phyloP scores from a whole-genome alignment of 2,329 filamentous ascomycete species.

The Aspergillus neoniger region DNA sequence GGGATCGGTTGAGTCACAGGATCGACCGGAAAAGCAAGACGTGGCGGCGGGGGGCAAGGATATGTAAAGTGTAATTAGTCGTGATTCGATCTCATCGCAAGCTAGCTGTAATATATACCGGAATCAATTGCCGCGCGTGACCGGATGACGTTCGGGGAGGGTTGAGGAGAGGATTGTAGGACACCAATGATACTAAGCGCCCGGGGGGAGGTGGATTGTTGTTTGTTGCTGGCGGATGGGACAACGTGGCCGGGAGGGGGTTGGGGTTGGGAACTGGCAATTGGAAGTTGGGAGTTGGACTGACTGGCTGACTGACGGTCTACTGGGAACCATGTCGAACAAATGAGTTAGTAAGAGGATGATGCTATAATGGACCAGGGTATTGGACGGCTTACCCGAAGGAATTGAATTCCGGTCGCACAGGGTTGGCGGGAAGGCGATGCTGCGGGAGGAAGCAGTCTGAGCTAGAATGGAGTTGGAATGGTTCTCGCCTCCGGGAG shows the following conservation, averaged over 20 bases:
- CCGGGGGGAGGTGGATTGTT: too few relatives aligned
- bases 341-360: neutral
- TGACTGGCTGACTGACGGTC: too few relatives aligned
- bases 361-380: neutral
- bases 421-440: neutral
- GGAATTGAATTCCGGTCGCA: constrained; percentile 3
- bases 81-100: too few relatives aligned
- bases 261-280: too few relatives aligned
- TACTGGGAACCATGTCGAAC: neutral
- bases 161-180: too few relatives aligned
- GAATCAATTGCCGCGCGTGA: neutral
- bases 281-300: too few relatives aligned
- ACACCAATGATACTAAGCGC: too few relatives aligned
- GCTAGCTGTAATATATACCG: neutral
- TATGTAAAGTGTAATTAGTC: neutral
- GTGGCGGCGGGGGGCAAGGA: neutral
- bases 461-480: neutral
- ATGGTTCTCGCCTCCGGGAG: neutral
- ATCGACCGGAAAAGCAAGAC: neutral
- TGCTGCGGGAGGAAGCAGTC: neutral
- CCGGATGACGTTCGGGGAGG: too few relatives aligned
- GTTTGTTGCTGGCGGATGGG: too few relatives aligned
- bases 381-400: neutral
- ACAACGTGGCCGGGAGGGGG: too few relatives aligned
- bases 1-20: constrained; percentile 5